Evolutionary conservation across 1,284 basidiomycete genomes (phyloP), one percentile per base, ranked within the genome.

Genomic region (Fistulinella staudtii): DNA sequence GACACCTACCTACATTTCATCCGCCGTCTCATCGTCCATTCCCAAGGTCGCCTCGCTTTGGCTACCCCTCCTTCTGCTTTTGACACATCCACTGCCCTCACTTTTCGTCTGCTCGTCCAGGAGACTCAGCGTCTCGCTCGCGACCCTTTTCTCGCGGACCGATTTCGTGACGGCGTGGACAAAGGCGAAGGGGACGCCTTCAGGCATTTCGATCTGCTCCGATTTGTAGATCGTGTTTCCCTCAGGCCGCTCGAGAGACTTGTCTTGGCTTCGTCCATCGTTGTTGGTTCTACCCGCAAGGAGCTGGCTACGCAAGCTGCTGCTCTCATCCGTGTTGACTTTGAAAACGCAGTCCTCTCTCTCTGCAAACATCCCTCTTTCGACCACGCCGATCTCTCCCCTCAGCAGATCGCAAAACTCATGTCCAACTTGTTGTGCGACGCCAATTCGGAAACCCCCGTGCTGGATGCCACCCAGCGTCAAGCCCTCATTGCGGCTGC

Each of bases 1-100:
- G 93, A 95, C 67, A 94, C 92, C 52, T 95, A 96, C 70, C 80
- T 93, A 50, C 92, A 96, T 69, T 94, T 94, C 71, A 89, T 97
- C 54, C 87, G 93, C 51, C 86, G 93, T 50, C 85, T 95, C 65
- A 89, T 94, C 58, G 80, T 86, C 36, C 86, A 91, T 51, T 86
- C 85, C n/a, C 83, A 86, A 66, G 70, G 78, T 41, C 76, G 86
- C 50, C 75, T 87, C 36, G 62, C 76, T 11, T 71, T 80, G 24
- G 67, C 75, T 23, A 69, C 76, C 37, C 69, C 77, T 8, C 74
- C 83, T 11, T 69, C 80, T 30, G 69, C 79, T 0, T 81, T 83
- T 52, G 86, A 89, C 60, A 69, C 80, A 23, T 85, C 84, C 18
- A 78, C 79, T 21, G 76, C 81, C 30, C 72, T 93, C 43, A 85